phyloP scores from a whole-genome alignment of 345 rosid species.

The Populus tremula region DNA sequence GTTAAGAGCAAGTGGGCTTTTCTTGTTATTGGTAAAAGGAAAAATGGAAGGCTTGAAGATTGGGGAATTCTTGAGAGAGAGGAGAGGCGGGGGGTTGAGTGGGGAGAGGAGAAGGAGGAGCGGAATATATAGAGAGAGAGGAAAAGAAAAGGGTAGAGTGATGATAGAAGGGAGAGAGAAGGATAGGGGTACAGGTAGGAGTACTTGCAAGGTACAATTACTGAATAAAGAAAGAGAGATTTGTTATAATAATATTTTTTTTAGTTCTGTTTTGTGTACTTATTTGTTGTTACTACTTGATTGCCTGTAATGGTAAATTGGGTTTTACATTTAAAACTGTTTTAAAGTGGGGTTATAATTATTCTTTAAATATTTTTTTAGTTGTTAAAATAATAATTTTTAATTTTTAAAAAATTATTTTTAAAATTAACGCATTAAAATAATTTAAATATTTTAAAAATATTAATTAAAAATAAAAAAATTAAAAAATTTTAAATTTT shows the following conservation, averaged over 20 bases:
- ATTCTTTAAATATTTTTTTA: too few relatives aligned
- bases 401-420: too few relatives aligned
- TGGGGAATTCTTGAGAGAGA: not conserved
- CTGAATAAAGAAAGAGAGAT: not conserved
- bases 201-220: constrained; percentile 32
- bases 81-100: not conserved
- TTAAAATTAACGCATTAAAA: too few relatives aligned
- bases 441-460: too few relatives aligned
- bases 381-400: too few relatives aligned
- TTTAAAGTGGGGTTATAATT: too few relatives aligned
- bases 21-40: not conserved
- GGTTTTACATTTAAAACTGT: too few relatives aligned
- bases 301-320: not conserved
- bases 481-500: too few relatives aligned
- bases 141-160: not conserved
- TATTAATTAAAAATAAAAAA: too few relatives aligned
- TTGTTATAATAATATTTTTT: not conserved
- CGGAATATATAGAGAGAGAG: not conserved
- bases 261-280: not conserved
- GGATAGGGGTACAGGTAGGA: constrained; percentile 27
- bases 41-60: not conserved
- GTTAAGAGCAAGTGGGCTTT: not conserved
- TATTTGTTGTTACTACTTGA: not conserved
- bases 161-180: not conserved
- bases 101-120: not conserved